A percentile compares a stretch with the other conserved stretches of the same genome.
Conservation (phyloP, 2,329 filamentous ascomycete genomes). For the Diplodia sapinea region DNA sequence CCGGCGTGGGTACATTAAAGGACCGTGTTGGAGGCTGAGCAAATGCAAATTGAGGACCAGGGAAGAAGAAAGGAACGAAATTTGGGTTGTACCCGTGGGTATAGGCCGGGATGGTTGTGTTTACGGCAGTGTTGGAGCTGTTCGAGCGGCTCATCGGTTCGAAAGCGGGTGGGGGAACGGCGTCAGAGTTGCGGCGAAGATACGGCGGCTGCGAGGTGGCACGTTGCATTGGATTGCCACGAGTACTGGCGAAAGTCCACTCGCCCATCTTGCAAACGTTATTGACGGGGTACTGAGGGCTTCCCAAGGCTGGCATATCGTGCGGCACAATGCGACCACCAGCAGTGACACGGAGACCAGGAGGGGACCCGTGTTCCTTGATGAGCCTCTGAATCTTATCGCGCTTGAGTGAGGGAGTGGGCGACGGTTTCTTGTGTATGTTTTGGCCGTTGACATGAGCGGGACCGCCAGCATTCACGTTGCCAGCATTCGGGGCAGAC, state of each 20-base stretch:
- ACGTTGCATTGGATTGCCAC: constrained; percentile 5
- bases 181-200: constrained; percentile 16
- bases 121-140: constrained; percentile 25
- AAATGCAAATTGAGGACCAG: neutral
- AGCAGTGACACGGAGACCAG: constrained; percentile 58
- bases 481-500: neutral
- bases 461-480: neutral
- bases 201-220: constrained; percentile 19
- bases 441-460: constrained; percentile 30
- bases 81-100: neutral
- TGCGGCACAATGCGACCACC: constrained; percentile 60
- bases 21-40: constrained; percentile 1
- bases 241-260: neutral
- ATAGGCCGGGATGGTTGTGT: constrained; percentile 14
- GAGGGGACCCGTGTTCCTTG: constrained; percentile 59
- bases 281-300: constrained; percentile 38
- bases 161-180: constrained; percentile 8
- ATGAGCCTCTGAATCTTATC: constrained; percentile 57
- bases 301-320: constrained; percentile 46
- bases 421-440: constrained; percentile 50
- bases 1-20: constrained; percentile 28
- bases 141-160: constrained; percentile 26
- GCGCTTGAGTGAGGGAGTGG: constrained; percentile 57
- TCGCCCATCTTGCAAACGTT: constrained; percentile 31
- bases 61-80: constrained; percentile 17